These are phyloP conservation scores for Cryphonectria japonica DNA, from an alignment of 2,329 filamentous ascomycete genomes.

Conservation along the genomic window DNA sequence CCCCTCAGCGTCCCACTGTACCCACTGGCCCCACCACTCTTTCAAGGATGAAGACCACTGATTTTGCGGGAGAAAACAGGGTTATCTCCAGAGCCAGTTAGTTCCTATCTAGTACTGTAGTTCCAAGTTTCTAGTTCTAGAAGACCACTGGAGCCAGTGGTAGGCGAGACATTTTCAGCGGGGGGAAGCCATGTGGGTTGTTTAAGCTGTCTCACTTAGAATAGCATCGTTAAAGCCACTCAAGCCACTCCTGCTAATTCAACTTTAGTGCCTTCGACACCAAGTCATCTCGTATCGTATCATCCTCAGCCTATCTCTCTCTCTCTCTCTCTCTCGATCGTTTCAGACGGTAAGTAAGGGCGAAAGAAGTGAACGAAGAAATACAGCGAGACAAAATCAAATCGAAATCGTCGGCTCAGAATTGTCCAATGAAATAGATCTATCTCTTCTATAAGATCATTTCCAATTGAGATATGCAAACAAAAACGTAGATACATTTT, in stretches of 20 bases:
- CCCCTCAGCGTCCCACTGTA: constrained; percentile 10
- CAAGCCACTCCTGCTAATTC: not conserved
- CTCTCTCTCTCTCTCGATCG: too few species aligned
- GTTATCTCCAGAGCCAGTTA: not conserved
- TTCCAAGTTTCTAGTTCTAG: not conserved
- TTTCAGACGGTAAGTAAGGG: too few species aligned
- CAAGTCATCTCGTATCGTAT: not conserved
- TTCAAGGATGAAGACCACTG: not conserved
- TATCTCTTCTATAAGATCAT: too few species aligned
- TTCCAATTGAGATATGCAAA: not conserved
- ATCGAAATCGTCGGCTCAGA: too few species aligned
- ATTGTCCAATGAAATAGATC: too few species aligned
- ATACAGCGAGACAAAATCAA: too few species aligned
- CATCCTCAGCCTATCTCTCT: too few species aligned
- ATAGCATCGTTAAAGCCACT: not conserved
- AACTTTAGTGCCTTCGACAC: not conserved
- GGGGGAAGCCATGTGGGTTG: not conserved
- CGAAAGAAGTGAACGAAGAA: too few species aligned
- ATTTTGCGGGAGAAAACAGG: not conserved
- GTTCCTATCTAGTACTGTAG: not conserved
- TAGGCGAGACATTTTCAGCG: not conserved
- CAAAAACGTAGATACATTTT: not conserved
- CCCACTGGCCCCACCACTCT: not conserved
- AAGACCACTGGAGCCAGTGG: constrained; percentile 3
- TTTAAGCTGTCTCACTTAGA: constrained; percentile 20